These are phyloP conservation scores for Auriscalpium vulgare DNA, from an alignment of 768 basidiomycete genomes.

Conservation along the genomic window DNA sequence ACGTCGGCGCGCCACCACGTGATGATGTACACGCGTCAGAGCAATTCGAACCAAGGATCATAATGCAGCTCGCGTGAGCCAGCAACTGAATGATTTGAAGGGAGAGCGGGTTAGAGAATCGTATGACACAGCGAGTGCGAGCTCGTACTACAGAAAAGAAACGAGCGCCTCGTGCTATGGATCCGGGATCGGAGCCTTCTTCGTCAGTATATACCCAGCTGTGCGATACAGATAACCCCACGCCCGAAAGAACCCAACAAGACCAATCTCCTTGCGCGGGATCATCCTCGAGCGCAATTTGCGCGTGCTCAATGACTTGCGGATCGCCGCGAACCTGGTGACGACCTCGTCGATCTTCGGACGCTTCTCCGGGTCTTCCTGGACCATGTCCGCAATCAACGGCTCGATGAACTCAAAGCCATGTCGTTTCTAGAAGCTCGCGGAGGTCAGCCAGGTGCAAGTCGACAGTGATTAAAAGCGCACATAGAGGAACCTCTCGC, in stretches of 20 bases:
- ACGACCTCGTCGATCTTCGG: constrained; percentile 31
- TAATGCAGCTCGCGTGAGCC: no score
- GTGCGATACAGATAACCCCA: not conserved
- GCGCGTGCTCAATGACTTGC: constrained; percentile 18
- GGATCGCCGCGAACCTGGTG: constrained; percentile 22
- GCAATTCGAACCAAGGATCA: no score
- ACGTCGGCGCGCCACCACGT: no score
- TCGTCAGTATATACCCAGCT: not conserved
- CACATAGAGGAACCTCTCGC: constrained; percentile 14
- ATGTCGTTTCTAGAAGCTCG: not conserved
- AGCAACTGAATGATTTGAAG: no score
- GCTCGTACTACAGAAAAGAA: no score
- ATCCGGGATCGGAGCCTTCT: not conserved
- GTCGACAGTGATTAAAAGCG: not conserved
- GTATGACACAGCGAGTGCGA: no score
- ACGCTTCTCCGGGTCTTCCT: constrained; percentile 25
- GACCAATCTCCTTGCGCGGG: not conserved
- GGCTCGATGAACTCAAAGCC: constrained; percentile 8
- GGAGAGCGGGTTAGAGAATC: no score
- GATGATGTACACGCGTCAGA: no score
- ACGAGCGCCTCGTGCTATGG: not conserved
- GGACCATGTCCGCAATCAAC: constrained; percentile 27
- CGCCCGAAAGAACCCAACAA: not conserved
- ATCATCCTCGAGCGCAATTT: constrained; percentile 21
- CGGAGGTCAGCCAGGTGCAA: not conserved